Base-by-base conservation (phyloP, 2,329 filamentous ascomycete species). In the Zalaria sp. region DNA sequence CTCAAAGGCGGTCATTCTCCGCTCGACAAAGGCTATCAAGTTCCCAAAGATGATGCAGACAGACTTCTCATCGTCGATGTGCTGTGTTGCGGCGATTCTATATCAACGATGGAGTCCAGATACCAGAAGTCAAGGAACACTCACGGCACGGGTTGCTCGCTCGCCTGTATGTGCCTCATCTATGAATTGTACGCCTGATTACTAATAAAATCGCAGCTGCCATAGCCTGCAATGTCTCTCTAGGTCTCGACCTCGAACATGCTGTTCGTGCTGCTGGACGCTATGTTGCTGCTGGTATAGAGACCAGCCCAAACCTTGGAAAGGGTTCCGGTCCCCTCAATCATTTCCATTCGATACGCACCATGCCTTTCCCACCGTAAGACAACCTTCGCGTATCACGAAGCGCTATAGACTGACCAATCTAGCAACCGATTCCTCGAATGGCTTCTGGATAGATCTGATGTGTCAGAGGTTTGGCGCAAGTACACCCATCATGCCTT, bases 1-100 rank as follows among this genome's bases (percentile, higher is more conserved):
- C 68, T 95, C 44, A 96, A 96, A 62, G 89, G 89, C 35, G 89
- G 89, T 0, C 91, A 96, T 62, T 61, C 81, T n/a, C 87, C 89
- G 1, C 73, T 96, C 48, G 78, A 71, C 4, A 69, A 66, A 39
- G 73, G 81, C 38, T 68, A 77, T 25, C 68, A 66, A 4, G 71
- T 73, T 0, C 80, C 84, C 0, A 66, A 62, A 36, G 64, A 58
- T 1, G 67, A 76, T 1, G 68, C 69, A 5, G 77, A 88, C 39
- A 74, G 67, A 39, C 65, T 77, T 26, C 53, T 82, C 2, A 77
- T 95, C 1, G 71, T 93, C 27, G 85, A 96, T 55, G 71, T 95
- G 3, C 69, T 94, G 4, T 76, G 77, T 35, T 82, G 84, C 5
- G 0, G 67, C 64, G 0, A 60, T 72, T n/a, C 59, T 29, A 43